These are phyloP conservation scores for Emergomyces pasteurianus DNA, from an alignment of 2,329 filamentous ascomycete genomes.

Conservation along the genomic window DNA sequence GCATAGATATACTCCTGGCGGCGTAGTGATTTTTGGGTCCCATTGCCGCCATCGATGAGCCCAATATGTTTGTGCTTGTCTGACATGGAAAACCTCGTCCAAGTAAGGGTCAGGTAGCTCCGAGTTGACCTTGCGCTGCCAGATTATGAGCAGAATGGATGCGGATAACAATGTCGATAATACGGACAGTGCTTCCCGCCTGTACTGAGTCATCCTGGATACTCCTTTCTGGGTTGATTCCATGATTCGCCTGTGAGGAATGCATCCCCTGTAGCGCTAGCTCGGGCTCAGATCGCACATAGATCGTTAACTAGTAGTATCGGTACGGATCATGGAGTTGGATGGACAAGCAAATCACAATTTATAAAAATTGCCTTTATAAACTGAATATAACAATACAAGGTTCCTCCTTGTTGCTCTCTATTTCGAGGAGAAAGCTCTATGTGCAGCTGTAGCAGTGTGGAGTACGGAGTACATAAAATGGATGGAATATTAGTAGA, in stretches of 20 bases:
- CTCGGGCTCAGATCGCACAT: not conserved
- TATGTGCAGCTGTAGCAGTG: too few relatives aligned
- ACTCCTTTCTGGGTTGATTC: not conserved
- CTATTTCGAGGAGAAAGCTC: not conserved
- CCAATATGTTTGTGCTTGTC: conserved; percentile 84
- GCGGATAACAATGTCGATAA: conserved; percentile 11
- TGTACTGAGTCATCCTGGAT: not conserved
- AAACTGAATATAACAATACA: not conserved
- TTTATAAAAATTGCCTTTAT: not conserved
- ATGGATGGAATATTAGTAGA: too few relatives aligned
- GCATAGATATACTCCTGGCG: conserved; percentile 62
- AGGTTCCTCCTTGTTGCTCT: too few relatives aligned
- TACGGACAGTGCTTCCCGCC: not conserved
- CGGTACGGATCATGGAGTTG: not conserved
- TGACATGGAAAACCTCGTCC: conserved; percentile 53
- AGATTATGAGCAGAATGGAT: conserved; percentile 25
- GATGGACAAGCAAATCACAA: not conserved
- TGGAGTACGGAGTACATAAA: too few relatives aligned
- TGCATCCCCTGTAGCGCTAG: not conserved
- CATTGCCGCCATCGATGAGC: conserved; percentile 60
- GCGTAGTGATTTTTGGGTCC: conserved; percentile 97
- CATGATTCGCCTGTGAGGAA: not conserved
- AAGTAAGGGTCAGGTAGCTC: conserved; percentile 48
- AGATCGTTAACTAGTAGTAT: not conserved
- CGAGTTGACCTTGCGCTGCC: conserved; percentile 35